Evolutionary conservation across 139 green algal species (phyloP), one percentile per base, ranked within the genome.

Genomic region (Ettlia oleoabundans): DNA sequence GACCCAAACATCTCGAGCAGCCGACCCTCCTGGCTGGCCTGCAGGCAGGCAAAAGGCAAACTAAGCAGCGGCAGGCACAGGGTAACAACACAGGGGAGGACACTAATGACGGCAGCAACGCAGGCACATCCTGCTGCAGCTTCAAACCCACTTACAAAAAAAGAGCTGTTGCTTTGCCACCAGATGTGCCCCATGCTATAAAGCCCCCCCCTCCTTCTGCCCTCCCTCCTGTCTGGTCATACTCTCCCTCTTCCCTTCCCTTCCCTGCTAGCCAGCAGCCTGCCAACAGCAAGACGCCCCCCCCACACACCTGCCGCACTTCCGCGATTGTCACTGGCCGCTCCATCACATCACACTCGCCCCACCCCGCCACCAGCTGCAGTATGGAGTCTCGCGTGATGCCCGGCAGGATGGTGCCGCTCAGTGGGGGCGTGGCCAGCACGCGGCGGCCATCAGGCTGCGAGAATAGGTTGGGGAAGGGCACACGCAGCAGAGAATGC

Each of bases 321-420:
- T 91, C 88, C 7, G 53, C 32, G 13, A 92, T 47, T 21, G 80
- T 89, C 1, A 92, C 35, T 2, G 53, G 47, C 6, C 86, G 75
- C 81, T 96, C 93, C 37, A 70, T 76, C 21, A 96, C 93, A 5
- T 90, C 72, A 28, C 90, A 47, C 28, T 92, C 91, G 30, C 83
- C 84, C 91, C 88, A 96, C 22, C 24, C 13, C 37, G 76, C 65
- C 2, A 69, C 69, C 18, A 98, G 86, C 82, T 88, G 51, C 38
- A 95, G 80, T 21, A 97, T 90, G 7, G 88, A 94, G 72, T 93
- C 89, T 2, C 94, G 78, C 0, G 94, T 98, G 22, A 98, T 81
- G 9, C 94, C 94, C 3, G 94, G 93, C 53, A 98, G 80, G 52
- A 98, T 96, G 43, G 90, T 95, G 58, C 95, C 94, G 41, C 92